Evolutionary conservation across 2,329 filamentous ascomycete species (phyloP).

Genomic region (Trichoderma citrinoviride): DNA sequence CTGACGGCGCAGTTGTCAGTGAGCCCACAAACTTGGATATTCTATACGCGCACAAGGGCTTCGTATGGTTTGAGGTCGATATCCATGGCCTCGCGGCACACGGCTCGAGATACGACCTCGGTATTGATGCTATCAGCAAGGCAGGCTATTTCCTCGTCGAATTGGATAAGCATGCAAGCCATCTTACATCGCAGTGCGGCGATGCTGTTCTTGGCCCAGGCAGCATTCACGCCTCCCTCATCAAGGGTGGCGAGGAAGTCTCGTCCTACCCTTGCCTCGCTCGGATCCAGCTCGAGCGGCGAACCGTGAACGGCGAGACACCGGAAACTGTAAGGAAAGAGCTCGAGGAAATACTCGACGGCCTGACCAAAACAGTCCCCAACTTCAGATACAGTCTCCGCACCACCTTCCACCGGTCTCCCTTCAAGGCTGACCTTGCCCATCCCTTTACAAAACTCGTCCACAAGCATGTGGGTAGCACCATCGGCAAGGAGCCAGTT

Average conservation of each 20-base stretch:
- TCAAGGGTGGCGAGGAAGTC: conserved; percentile 50
- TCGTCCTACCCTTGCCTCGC: conserved; percentile 53
- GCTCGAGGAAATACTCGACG: conserved; percentile 38
- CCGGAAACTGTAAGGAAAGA: conserved; percentile 38
- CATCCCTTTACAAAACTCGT: conserved; percentile 42
- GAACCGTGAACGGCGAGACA: conserved; percentile 47
- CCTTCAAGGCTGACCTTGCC: conserved; percentile 40
- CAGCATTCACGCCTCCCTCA: conserved; percentile 47
- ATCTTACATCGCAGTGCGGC: conserved; percentile 31
- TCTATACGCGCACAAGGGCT: conserved; percentile 50
- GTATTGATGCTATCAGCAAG: conserved; percentile 49
- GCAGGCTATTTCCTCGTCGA: conserved; percentile 47
- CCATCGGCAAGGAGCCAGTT: conserved; percentile 30
- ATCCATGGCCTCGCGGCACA: conserved; percentile 43
- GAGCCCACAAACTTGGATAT: conserved; percentile 48
- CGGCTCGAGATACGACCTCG: conserved; percentile 43
- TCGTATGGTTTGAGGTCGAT: conserved; percentile 45
- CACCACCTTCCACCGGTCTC: conserved; percentile 42
- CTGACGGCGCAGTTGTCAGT: conserved; percentile 50
- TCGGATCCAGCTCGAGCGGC: conserved; percentile 47
- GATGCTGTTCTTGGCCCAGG: conserved; percentile 38
- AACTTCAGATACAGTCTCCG: conserved; percentile 42
- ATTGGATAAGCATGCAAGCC: conserved; percentile 42
- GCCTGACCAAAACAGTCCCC: conserved; percentile 33
- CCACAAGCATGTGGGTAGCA: conserved; percentile 28